These are phyloP conservation scores for Fragilaria radians DNA, from an alignment of 108 stramenopile genomes.

Conservation along the genomic window DNA sequence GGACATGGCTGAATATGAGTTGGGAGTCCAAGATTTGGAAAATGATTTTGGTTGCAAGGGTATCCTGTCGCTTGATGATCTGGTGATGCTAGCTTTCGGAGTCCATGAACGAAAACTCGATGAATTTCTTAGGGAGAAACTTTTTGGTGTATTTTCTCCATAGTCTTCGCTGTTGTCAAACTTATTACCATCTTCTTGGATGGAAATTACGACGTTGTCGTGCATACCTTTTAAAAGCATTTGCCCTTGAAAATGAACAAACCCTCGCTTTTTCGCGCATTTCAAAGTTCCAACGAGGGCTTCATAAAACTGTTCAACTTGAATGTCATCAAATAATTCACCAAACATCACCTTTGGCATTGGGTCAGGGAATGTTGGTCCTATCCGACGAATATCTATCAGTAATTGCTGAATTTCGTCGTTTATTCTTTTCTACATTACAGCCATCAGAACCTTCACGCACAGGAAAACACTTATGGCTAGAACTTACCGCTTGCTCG, in stretches of 20 bases:
- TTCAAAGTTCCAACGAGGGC: conserved; percentile 54
- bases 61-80: background rate
- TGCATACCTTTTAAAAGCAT: conserved; percentile 56
- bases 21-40: background rate
- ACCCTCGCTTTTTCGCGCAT: conserved; percentile 40
- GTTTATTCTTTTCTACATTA: conserved; percentile 10
- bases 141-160: too few species aligned
- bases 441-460: too few species aligned
- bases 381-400: conserved; percentile 15
- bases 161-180: background rate
- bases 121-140: too few species aligned
- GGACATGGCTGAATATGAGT: background rate
- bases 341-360: conserved; percentile 28
- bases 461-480: too few species aligned
- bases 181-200: conserved; percentile 6
- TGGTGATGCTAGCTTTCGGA: too few species aligned
- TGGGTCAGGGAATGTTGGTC: conserved; percentile 1
- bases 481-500: background rate
- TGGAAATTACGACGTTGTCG: conserved; percentile 38
- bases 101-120: too few species aligned
- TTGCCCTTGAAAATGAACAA: conserved; percentile 48
- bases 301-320: conserved; percentile 49
- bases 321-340: conserved; percentile 44
- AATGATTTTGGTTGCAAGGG: background rate
- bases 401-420: conserved; percentile 15